A percentile compares a stretch with the other conserved stretches of the same genome.
Evolutionary conservation across 78 protist species (phyloP).

Genomic region (Tieghemostelium lacteum): DNA sequence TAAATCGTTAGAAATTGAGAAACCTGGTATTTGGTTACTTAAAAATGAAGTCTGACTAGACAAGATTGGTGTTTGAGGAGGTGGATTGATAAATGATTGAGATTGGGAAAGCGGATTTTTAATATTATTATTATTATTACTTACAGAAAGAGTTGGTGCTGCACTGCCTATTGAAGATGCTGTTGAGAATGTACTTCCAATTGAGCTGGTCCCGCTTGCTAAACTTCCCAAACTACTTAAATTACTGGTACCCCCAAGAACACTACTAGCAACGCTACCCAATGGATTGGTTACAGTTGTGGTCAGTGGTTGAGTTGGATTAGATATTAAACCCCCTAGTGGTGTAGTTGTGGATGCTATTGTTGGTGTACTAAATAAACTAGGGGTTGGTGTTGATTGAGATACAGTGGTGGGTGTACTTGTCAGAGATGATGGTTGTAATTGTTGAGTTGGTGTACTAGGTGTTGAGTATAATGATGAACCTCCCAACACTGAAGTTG

Average conservation of each 20-base stretch:
- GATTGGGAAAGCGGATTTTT: background rate
- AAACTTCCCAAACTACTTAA: background rate
- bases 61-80: slow-evolving; percentile 60
- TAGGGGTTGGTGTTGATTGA: slow-evolving; percentile 9
- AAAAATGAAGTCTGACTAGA: slow-evolving; percentile 15
- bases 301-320: no score
- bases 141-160: slow-evolving; percentile 1
- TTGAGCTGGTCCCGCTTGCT: background rate
- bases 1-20: slow-evolving; percentile 15
- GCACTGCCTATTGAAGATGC: background rate
- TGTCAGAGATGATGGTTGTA: background rate
- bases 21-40: slow-evolving; percentile 26
- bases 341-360: background rate
- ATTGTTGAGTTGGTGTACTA: background rate
- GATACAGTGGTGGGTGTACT: background rate
- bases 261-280: no score
- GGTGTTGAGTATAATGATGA: background rate
- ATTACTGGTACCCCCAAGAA: background rate
- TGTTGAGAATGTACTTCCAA: background rate
- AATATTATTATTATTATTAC: background rate
- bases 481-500: background rate
- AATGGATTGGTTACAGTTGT: no score
- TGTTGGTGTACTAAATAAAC: background rate
- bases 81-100: slow-evolving; percentile 1
- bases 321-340: no score